Evolutionary conservation across 2,329 filamentous ascomycete species (phyloP), one percentile per base, ranked within the genome.

Genomic region (Claviceps africana): DNA sequence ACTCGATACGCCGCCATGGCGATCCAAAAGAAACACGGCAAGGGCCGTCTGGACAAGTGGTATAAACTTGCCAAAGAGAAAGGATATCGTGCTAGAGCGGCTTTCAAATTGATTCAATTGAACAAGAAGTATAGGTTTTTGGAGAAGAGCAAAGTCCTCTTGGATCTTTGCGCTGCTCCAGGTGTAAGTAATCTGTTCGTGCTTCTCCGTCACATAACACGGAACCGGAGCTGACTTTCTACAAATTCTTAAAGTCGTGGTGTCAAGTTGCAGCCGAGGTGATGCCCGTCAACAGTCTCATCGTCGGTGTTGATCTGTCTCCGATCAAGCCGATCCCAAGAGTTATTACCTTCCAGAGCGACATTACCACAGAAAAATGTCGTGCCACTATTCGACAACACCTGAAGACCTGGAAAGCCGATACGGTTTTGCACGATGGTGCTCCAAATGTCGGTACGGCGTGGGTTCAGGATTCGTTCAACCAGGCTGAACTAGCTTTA

Each of bases 91-190:
- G 91, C 93, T 56, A 81, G 93, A 78, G 90, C 93, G 61, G 90
- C 93, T 53, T 97, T 97, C 79, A 98, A 98, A 73, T 73, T 98
- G 61, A 91, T 98, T 60, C 91, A 98, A 69, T 75, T 98, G 62
- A 98, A 98, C 74, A 96, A 97, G 72, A 97, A 96, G 68, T 98
- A 95, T 85, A 87, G 88, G 60, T 98, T 98, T 70, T 75, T 98
- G 60, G 89, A 97, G 70, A 91, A 94, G 76, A 94, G 88, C 71
- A 95, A 88, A 74, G 93, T 97, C 62, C 75, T 96, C 56, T 77
- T 98, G 67, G 94, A 98, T 83, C 85, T 98, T 65, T 98, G 93
- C 72, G 93, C 93, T 58, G 93, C 93, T 21, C 93, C 93, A 33
- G 93, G 93, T 69, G 85, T 88, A 75, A 66, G 82, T 61, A 22